phyloP scores from a whole-genome alignment of 2,329 filamentous ascomycete species.

The Cercospora citrullina region DNA sequence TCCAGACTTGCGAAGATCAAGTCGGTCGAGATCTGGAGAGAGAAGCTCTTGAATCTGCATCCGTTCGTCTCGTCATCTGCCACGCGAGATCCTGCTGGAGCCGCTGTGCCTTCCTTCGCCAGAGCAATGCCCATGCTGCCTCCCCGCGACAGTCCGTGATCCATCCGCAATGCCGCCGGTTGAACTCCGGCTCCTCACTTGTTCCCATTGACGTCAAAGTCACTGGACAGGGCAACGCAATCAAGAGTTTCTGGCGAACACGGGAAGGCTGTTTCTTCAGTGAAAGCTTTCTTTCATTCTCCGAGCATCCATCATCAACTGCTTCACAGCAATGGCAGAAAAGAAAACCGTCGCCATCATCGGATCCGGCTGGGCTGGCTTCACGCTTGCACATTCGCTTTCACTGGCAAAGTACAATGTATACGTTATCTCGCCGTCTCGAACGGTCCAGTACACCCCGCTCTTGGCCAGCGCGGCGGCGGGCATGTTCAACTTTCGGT shows the following conservation, averaged over 20 bases:
- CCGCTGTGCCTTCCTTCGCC: background rate
- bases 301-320: background rate
- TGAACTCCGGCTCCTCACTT: background rate
- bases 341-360: conserved; percentile 34
- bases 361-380: conserved; percentile 42
- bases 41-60: background rate
- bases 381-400: conserved; percentile 41
- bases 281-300: background rate
- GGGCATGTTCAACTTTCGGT: conserved; percentile 47
- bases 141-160: background rate
- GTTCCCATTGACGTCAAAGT: background rate
- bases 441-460: conserved; percentile 49
- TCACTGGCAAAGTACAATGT: conserved; percentile 42
- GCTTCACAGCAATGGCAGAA: conserved; percentile 5
- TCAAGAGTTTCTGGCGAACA: background rate
- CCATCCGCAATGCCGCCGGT: background rate
- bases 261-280: background rate
- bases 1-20: background rate
- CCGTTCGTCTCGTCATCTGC: background rate
- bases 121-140: background rate
- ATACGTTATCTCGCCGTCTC: conserved; percentile 45
- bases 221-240: background rate
- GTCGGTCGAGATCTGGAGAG: background rate
- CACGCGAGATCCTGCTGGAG: background rate
- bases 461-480: conserved; percentile 49